Base-by-base conservation (phyloP, 495 filamentous ascomycete genomes). In the Letharia lupina region DNA sequence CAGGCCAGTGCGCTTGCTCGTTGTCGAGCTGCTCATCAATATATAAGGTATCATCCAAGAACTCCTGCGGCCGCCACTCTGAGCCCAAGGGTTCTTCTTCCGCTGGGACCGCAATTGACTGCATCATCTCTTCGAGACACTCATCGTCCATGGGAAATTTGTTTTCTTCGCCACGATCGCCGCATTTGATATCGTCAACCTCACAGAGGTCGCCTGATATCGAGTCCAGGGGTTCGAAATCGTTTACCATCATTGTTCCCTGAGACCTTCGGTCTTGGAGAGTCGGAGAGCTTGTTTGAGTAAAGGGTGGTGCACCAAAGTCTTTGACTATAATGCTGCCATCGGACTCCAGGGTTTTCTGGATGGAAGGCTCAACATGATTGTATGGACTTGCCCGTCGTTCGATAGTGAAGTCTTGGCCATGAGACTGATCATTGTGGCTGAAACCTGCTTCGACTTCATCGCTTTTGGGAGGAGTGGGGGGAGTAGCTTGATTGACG, bases 61-160 rank as follows among this genome's bases (percentile, higher is more conserved):
- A 37, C n/a, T 40, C 45, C 42, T 62, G 58, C 23, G 58, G 59
- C 20, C 28, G 35, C 58, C 58, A 56, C 9, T 54, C 45, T 42
- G 59, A 28, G 28, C 52, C 37, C 45, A 20, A 31, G 8, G 15
- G 41, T 28, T 48, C 50, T 2, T 56, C 56, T 15, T 42, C 35
- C 18, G 67, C 65, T 61, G 65, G 62, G 6, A 69, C 48, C n/a
- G 35, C 6, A 41, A 52, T 52, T 48, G 64, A 66, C 28, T 70
- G 71, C 28, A 70, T 62, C 59, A 72, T 69, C 67, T 66, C 61
- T 70, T 62, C 70, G 50, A 66, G 57, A 62, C 64, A 48, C 35
- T 67, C 65, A 61, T 73, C 68, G 60, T 72, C 62, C 13, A 72
- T 50, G 39, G 66, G 68, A 52, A 61, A 75, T 11, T 71, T 73